Evolutionary conservation across 768 basidiomycete genomes (phyloP), one percentile per base, ranked within the genome.

Genomic region (Paxillus rubicundulus): DNA sequence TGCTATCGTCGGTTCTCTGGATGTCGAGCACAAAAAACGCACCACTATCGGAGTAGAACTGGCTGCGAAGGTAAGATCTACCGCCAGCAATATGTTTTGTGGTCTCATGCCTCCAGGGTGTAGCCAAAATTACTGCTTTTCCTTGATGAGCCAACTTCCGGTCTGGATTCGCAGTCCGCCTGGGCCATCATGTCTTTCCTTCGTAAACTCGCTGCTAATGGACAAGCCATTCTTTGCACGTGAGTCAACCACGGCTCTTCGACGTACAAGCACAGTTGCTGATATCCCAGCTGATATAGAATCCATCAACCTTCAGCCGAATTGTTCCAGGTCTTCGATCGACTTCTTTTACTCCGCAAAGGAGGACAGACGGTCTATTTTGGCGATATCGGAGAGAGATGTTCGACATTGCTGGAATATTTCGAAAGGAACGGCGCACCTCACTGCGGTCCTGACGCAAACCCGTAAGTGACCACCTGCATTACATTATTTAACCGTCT

Each of bases 321-420:
- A 42, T 67, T 81, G 2, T 79, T 82, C 71, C 76, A 81, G 60
- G 34, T 58, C 30, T 82, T 82, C 55, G 81, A 82, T 53, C 70
- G 79, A 6, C 58, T 84, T 1, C 59, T 82, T 9, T 66, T 80
- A 17, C 70, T 82, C 7, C 74, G 76, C 20, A 69, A 72, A 20
- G 81, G 82, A n/a, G 82, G 82, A 44, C 70, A 86, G 59, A 85
- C 77, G 3, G 85, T 85, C 8, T 90, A 87, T 69, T 87, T 86
- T 56, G 86, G 87, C 9, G 69, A 70, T 34, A 55, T 67, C 3
- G 65, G 66, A 1, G 55, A 64, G 49, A 51, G 17, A 46, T 69
- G 67, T 0, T 55, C 39, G 34, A 55, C 46, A 2, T 39, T 67
- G 47, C 55, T 64, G 24, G 42, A 50, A 7, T 69, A 67, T 28